Conservation (phyloP, 306 rosid species). For the Mimosa pudica region DNA sequence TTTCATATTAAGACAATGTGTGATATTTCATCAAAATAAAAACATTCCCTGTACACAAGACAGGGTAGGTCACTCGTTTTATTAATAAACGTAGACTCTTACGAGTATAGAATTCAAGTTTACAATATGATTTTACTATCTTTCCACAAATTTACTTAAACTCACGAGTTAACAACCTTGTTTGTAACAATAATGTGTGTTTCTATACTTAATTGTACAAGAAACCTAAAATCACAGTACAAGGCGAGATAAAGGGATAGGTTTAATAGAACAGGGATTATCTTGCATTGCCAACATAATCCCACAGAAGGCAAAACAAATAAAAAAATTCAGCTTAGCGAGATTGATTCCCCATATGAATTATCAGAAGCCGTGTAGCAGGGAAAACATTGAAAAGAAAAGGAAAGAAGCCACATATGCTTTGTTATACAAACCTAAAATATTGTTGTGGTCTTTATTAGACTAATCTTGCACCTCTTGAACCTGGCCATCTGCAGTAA, state of each 20-base stretch:
- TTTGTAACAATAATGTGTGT: not conserved
- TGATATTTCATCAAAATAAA: too few species aligned
- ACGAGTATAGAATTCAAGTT: too few species aligned
- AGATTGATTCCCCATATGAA: not conserved
- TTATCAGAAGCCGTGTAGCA: not conserved
- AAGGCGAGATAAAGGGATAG: not conserved
- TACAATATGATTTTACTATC: too few species aligned
- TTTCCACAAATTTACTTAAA: too few species aligned
- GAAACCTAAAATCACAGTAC: not conserved
- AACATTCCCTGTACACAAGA: too few species aligned
- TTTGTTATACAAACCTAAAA: constrained; percentile 19
- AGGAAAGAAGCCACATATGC: not conserved
- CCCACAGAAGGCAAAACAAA: not conserved
- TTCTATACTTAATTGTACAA: not conserved
- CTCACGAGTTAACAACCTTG: too few species aligned
- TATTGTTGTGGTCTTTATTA: constrained; percentile 32
- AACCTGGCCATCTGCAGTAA: constrained; percentile 73
- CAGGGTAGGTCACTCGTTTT: too few species aligned
- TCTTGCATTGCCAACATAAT: not conserved
- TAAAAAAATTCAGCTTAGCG: constrained; percentile 11
- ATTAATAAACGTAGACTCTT: too few species aligned
- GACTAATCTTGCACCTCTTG: constrained; percentile 53
- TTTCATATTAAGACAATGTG: too few species aligned
- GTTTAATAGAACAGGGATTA: not conserved
- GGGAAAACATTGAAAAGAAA: not conserved